A percentile compares a stretch with the other conserved stretches of the same genome.
Conservation (phyloP, 306 rosid genomes). For the Dalbergia cultrata region DNA sequence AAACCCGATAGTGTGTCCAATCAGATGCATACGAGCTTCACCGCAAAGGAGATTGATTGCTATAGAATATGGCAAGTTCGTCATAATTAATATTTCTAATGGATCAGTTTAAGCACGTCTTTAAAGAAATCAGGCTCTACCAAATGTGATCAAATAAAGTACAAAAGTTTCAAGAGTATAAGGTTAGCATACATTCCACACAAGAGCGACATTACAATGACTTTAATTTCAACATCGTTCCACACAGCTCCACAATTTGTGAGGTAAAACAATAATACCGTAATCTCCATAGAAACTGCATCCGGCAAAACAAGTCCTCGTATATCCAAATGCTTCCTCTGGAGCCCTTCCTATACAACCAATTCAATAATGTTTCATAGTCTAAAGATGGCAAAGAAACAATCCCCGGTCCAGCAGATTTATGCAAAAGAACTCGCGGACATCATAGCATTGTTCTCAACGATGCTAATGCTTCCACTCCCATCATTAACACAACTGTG, state of each 20-base stretch:
- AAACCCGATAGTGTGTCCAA: not conserved
- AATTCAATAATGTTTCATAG: slow-evolving; percentile 38
- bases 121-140: not conserved
- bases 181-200: slow-evolving; percentile 42
- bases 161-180: slow-evolving; percentile 7
- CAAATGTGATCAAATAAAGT: slow-evolving; percentile 18
- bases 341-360: slow-evolving; percentile 49
- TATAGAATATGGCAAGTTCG: not conserved
- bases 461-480: slow-evolving; percentile 44
- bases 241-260: slow-evolving; percentile 24
- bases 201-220: slow-evolving; percentile 37
- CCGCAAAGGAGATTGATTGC: not conserved
- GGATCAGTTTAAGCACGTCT: slow-evolving; percentile 3
- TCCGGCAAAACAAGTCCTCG: slow-evolving; percentile 34
- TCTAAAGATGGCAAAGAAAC: slow-evolving; percentile 27
- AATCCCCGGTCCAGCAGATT: slow-evolving; percentile 38
- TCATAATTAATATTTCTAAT: not conserved
- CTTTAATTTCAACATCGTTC: slow-evolving; percentile 27
- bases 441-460: slow-evolving; percentile 35
- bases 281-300: slow-evolving; percentile 34
- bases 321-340: slow-evolving; percentile 30
- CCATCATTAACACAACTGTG: slow-evolving; percentile 23
- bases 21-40: not conserved
- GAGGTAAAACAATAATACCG: slow-evolving; percentile 8
- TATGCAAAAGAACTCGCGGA: slow-evolving; percentile 21